Evolutionary conservation across 495 filamentous ascomycete genomes (phyloP).

Genomic region (Tuber aestivum): DNA sequence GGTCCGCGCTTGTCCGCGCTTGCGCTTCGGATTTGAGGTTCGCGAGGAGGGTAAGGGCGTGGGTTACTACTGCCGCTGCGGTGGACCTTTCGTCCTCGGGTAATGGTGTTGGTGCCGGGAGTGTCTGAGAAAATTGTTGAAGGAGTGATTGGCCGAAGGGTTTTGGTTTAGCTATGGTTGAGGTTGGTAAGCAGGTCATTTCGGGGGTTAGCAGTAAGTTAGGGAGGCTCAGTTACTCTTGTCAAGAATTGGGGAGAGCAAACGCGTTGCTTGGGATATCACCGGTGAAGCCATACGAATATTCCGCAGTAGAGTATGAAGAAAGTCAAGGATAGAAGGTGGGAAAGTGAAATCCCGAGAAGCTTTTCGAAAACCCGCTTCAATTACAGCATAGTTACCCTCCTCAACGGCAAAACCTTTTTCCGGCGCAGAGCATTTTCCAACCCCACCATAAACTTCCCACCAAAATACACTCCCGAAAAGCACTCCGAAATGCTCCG

Average conservation of each 20-base stretch:
- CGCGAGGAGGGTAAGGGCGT: conserved; percentile 23
- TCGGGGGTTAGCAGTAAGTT: background rate
- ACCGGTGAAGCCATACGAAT: conserved; percentile 14
- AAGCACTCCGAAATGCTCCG: background rate
- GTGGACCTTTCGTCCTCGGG: conserved; percentile 10
- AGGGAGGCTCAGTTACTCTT: conserved; percentile 16
- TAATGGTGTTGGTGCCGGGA: conserved; percentile 3
- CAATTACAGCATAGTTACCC: conserved; percentile 13
- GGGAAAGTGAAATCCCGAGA: background rate
- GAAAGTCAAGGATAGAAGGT: background rate
- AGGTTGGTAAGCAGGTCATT: background rate
- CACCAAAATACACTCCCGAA: background rate
- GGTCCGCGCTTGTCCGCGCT: conserved; percentile 1
- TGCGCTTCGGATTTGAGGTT: conserved; percentile 7
- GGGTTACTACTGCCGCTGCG: conserved; percentile 16
- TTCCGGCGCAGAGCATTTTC: conserved; percentile 1
- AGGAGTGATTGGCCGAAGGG: conserved; percentile 29
- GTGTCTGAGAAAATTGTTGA: conserved; percentile 30
- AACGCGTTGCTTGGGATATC: conserved; percentile 15
- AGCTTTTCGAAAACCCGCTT: background rate
- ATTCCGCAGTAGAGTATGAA: background rate
- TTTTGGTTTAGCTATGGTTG: conserved; percentile 22
- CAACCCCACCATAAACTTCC: background rate
- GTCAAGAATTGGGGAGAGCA: conserved; percentile 37
- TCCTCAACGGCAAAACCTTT: conserved; percentile 19